phyloP scores from a whole-genome alignment of 169 alveolate genomes.

The Cryptosporidium sp. region DNA sequence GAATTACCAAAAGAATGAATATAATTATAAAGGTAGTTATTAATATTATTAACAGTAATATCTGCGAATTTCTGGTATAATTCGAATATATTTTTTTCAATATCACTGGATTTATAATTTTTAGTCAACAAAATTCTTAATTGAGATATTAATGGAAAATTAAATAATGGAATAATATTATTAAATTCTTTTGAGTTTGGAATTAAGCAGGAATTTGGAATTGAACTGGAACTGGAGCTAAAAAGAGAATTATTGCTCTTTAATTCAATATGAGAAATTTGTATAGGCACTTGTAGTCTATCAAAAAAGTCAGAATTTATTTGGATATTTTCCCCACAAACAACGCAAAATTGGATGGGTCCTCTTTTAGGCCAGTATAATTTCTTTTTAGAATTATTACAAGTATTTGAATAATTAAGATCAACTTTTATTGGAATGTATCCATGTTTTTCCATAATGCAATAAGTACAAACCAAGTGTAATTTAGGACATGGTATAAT shows the following conservation, averaged over 20 bases:
- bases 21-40: constrained; percentile 22
- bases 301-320: constrained; percentile 68
- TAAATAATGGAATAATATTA: neutral
- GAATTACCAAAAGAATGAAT: neutral
- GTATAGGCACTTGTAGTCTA: constrained; percentile 63
- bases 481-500: constrained; percentile 55
- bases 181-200: neutral
- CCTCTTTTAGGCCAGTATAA: constrained; percentile 51
- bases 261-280: constrained; percentile 16
- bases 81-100: constrained; percentile 8
- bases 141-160: constrained; percentile 12
- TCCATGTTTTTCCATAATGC: constrained; percentile 43
- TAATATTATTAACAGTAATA: constrained; percentile 24
- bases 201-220: neutral
- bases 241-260: neutral
- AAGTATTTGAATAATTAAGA: neutral
- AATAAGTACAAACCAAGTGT: constrained; percentile 49
- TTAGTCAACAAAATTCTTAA: neutral
- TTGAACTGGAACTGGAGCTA: neutral
- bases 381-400: constrained; percentile 3
- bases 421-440: constrained; percentile 38
- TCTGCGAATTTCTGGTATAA: constrained; percentile 17
- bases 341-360: constrained; percentile 10
- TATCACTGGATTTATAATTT: constrained; percentile 9
- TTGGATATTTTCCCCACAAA: constrained; percentile 21